Conservation (phyloP, 345 rosid species). For the Populus deltoides region DNA sequence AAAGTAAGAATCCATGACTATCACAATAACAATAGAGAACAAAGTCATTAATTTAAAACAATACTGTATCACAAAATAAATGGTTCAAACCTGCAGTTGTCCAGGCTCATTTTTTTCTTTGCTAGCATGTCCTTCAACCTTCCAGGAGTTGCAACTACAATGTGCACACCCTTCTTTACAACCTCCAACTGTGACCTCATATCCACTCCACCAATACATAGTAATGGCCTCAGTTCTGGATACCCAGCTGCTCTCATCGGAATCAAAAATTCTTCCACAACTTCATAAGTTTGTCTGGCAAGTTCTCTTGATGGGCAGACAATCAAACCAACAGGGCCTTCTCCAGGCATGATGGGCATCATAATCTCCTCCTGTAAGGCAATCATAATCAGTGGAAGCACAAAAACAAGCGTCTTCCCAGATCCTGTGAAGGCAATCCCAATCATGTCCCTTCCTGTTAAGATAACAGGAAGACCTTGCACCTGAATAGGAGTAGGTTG, state of each 20-base stretch:
- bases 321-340: constrained; percentile 81
- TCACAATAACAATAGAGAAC: neutral
- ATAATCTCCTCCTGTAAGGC: constrained; percentile 84
- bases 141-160: constrained; percentile 95
- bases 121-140: constrained; percentile 94
- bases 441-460: constrained; percentile 84
- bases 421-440: constrained; percentile 96
- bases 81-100: constrained; percentile 69
- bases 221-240: constrained; percentile 69
- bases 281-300: constrained; percentile 86
- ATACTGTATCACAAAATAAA: neutral
- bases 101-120: constrained; percentile 86
- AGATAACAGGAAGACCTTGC: constrained; percentile 86
- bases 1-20: neutral
- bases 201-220: constrained; percentile 89
- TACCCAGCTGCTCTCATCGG: constrained; percentile 62
- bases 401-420: constrained; percentile 84
- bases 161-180: constrained; percentile 83
- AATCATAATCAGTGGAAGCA: constrained; percentile 83
- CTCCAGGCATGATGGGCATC: constrained; percentile 85
- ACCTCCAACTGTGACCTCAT: constrained; percentile 87
- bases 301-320: constrained; percentile 90
- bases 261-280: constrained; percentile 69
- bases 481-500: constrained; percentile 96
- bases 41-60: neutral